A percentile compares a stretch with the other conserved stretches of the same genome.
phyloP scores from a whole-genome alignment of 2,329 filamentous ascomycete species.

The Sarocladiaceae sp. region DNA sequence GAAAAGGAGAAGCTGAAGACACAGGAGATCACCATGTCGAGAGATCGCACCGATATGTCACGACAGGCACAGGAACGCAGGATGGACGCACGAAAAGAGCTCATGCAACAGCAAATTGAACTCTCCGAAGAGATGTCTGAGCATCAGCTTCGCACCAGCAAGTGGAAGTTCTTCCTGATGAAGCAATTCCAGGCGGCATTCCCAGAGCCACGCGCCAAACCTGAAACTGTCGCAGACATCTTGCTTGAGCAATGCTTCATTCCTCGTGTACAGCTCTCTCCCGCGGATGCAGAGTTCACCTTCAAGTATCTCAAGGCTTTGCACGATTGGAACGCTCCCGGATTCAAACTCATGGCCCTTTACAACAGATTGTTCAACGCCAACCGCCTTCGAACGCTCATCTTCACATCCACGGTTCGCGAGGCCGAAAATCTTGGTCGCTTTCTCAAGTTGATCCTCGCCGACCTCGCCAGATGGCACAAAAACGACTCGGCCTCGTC shows the following conservation, averaged over 20 bases:
- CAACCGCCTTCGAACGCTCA: slow-evolving; percentile 71
- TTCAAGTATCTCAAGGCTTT: slow-evolving; percentile 83
- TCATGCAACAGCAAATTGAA: slow-evolving; percentile 62
- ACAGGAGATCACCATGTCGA: slow-evolving; percentile 60
- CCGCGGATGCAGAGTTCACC: slow-evolving; percentile 81
- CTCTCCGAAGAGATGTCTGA: slow-evolving; percentile 68
- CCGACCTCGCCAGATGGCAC: slow-evolving; percentile 81
- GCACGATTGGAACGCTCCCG: slow-evolving; percentile 75
- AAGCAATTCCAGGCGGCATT: slow-evolving; percentile 80
- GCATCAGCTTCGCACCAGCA: slow-evolving; percentile 60
- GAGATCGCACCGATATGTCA: slow-evolving; percentile 67
- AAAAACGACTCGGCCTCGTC: slow-evolving; percentile 54
- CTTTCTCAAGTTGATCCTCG: slow-evolving; percentile 76
- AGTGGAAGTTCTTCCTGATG: slow-evolving; percentile 62
- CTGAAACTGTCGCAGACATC: slow-evolving; percentile 63
- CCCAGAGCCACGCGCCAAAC: slow-evolving; percentile 54
- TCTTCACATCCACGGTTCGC: slow-evolving; percentile 83
- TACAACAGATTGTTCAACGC: slow-evolving; percentile 80
- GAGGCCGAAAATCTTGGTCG: slow-evolving; percentile 91
- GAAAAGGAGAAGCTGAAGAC: slow-evolving; percentile 65
- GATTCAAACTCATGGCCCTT: slow-evolving; percentile 79
- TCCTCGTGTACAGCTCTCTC: slow-evolving; percentile 78
- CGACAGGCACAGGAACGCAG: slow-evolving; percentile 59
- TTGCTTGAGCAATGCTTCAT: slow-evolving; percentile 87
- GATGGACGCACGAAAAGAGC: slow-evolving; percentile 56